These are phyloP conservation scores for Pyricularia sp. DNA, from an alignment of 2,329 filamentous ascomycete species.

Conservation along the genomic window DNA sequence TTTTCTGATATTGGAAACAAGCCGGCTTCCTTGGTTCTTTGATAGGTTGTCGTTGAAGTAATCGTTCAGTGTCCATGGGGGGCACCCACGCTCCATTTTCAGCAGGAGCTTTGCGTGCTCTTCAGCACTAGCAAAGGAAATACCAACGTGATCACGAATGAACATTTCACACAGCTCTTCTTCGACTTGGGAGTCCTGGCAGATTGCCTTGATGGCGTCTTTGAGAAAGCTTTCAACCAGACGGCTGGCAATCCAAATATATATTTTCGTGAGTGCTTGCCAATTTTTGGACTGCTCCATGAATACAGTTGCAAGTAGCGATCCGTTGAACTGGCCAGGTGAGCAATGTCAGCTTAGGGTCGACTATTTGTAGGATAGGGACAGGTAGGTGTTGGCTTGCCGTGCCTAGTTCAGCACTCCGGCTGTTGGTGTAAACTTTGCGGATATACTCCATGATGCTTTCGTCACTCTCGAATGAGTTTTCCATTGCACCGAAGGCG, in stretches of 20 bases:
- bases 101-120: conserved; percentile 37
- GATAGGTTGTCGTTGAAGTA: conserved; percentile 31
- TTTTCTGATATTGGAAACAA: conserved; percentile 9
- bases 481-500: background rate
- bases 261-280: conserved; percentile 32
- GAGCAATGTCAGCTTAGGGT: background rate
- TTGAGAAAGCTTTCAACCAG: conserved; percentile 37
- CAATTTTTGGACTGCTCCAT: conserved; percentile 41
- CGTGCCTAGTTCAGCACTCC: conserved; percentile 42
- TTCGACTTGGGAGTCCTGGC: conserved; percentile 26
- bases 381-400: conserved; percentile 16
- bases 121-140: conserved; percentile 32
- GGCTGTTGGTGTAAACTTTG: conserved; percentile 26
- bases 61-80: conserved; percentile 35
- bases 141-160: conserved; percentile 30
- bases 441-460: conserved; percentile 32
- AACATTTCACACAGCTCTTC: conserved; percentile 25
- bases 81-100: conserved; percentile 31
- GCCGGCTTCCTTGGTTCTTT: conserved; percentile 12
- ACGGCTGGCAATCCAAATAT: conserved; percentile 16
- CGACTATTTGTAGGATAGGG: background rate
- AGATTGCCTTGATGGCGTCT: conserved; percentile 25
- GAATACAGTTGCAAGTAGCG: conserved; percentile 30
- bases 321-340: conserved; percentile 22
- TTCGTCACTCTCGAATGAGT: background rate